These are phyloP conservation scores for Pulveroboletus sp. DNA, from an alignment of 768 basidiomycete genomes.

Conservation along the genomic window DNA sequence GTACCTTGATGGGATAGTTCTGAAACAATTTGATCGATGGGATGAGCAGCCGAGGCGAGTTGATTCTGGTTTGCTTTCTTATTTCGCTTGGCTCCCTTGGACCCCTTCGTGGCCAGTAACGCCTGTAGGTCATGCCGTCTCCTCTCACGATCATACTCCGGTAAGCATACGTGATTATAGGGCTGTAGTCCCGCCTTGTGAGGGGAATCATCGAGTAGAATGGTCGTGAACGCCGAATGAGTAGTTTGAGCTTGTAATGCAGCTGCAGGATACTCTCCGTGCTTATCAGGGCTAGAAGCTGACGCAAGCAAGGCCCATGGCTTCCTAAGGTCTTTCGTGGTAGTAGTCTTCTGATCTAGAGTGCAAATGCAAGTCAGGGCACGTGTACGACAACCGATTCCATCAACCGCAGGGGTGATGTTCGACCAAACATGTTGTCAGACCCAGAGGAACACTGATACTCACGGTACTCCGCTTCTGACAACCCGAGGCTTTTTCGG, in stretches of 20 bases:
- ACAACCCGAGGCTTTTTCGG: conserved; percentile 71
- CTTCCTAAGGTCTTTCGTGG: conserved; percentile 71
- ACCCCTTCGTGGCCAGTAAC: conserved; percentile 18
- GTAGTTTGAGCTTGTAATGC: conserved; percentile 1
- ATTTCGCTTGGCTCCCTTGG: conserved; percentile 6
- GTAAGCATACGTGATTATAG: conserved; percentile 75
- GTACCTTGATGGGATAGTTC: background rate
- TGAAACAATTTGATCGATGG: background rate
- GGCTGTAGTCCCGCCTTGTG: conserved; percentile 64
- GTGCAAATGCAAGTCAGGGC: background rate
- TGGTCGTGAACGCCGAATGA: conserved; percentile 45
- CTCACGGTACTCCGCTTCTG: conserved; percentile 59
- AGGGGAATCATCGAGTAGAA: conserved; percentile 50
- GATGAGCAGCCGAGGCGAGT: background rate
- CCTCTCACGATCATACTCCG: conserved; percentile 52
- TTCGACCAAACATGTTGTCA: background rate
- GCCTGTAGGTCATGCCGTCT: conserved; percentile 37
- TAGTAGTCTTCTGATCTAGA: conserved; percentile 31
- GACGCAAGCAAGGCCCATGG: conserved; percentile 52
- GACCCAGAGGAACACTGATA: conserved; percentile 20
- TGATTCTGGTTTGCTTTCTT: conserved; percentile 6
- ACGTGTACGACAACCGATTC: background rate
- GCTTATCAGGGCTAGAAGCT: conserved; percentile 1
- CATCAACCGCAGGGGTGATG: conserved; percentile 12
- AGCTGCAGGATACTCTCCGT: background rate